Evolutionary conservation across 805 yeast genomes (phyloP).

Genomic region (Candida vartiovaarae): DNA sequence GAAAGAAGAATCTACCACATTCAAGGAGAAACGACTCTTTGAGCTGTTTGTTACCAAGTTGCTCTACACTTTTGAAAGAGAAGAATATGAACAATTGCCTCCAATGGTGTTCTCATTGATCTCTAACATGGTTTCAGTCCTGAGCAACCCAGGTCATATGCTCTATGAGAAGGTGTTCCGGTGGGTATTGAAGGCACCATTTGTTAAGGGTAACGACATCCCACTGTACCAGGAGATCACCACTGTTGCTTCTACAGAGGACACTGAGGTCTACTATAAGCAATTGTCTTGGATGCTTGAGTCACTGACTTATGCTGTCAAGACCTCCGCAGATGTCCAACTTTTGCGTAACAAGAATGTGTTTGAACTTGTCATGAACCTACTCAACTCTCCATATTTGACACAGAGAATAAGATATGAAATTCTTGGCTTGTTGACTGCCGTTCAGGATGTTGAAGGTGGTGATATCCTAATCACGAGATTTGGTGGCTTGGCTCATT

Average conservation of each 20-base stretch:
- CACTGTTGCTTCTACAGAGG: conserved; percentile 25
- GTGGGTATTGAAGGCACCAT: conserved; percentile 48
- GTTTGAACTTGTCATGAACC: conserved; percentile 60
- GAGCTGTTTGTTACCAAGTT: conserved; percentile 44
- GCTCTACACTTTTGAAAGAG: conserved; percentile 26
- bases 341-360: conserved; percentile 46
- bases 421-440: conserved; percentile 36
- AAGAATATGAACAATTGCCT: conserved; percentile 24
- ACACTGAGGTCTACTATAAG: conserved; percentile 44
- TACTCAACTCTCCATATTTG: conserved; percentile 45
- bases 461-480: conserved; percentile 58
- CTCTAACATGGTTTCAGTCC: conserved; percentile 48
- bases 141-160: conserved; percentile 64
- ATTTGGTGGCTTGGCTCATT: conserved; percentile 37
- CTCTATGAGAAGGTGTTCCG: conserved; percentile 65
- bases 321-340: conserved; percentile 43
- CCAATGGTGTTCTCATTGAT: conserved; percentile 49
- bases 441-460: conserved; percentile 44
- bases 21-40: conserved; percentile 51
- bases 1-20: conserved; percentile 33
- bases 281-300: conserved; percentile 64
- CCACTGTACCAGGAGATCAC: conserved; percentile 34
- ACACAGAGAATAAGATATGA: conserved; percentile 32
- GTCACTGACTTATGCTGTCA: conserved; percentile 40
- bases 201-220: conserved; percentile 32